phyloP scores from a whole-genome alignment of 208 protist species.

The Wallacemonas collosoma region DNA sequence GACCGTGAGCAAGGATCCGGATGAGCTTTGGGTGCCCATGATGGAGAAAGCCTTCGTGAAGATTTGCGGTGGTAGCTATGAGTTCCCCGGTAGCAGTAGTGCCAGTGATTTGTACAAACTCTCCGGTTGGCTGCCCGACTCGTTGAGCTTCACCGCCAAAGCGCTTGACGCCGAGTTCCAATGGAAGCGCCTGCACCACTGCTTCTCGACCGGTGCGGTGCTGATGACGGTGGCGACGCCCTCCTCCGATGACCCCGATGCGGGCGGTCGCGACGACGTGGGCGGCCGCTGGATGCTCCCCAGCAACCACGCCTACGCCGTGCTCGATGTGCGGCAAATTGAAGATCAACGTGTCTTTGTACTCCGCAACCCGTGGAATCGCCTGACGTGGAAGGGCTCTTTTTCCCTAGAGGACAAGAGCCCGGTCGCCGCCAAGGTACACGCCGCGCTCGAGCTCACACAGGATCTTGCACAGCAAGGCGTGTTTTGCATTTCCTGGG shows the following conservation, averaged over 20 bases:
- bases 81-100: conserved; percentile 85
- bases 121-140: conserved; percentile 87
- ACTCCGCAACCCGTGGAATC: conserved; percentile 85
- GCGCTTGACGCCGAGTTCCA: conserved; percentile 69
- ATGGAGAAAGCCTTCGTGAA: conserved; percentile 87
- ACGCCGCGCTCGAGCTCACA: conserved; percentile 49
- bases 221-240: conserved; percentile 71
- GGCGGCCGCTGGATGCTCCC: conserved; percentile 34
- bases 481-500: conserved; percentile 86
- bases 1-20: conserved; percentile 39
- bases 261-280: conserved; percentile 1
- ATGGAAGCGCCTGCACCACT: conserved; percentile 67
- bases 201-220: conserved; percentile 60
- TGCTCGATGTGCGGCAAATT: conserved; percentile 67
- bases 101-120: conserved; percentile 89
- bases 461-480: conserved; percentile 54
- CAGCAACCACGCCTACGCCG: conserved; percentile 71
- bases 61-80: conserved; percentile 84
- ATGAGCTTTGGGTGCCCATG: conserved; percentile 79
- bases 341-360: conserved; percentile 51
- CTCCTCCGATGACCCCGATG: conserved; percentile 26
- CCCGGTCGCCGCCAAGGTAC: conserved; percentile 36
- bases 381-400: conserved; percentile 58
- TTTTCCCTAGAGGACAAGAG: conserved; percentile 60
- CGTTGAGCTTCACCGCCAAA: conserved; percentile 27